phyloP scores from a whole-genome alignment of 768 basidiomycete genomes.

The Phylloporus sp. region DNA sequence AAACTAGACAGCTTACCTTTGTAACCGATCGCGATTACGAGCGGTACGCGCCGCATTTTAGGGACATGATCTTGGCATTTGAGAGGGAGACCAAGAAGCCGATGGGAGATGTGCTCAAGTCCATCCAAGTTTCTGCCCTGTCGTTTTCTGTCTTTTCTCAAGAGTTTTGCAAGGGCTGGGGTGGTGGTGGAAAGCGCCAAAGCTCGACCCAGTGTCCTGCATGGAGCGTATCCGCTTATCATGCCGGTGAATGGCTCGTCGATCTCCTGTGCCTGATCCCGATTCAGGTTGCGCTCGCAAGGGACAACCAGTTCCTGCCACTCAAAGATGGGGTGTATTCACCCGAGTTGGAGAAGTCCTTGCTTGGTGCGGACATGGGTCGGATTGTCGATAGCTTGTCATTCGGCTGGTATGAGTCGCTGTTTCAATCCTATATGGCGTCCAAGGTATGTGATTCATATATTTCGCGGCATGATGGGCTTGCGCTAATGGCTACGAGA shows the following conservation, averaged over 20 bases:
- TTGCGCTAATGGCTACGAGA: background rate
- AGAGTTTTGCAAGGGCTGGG: constrained; percentile 3
- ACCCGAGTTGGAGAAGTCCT: constrained; percentile 43
- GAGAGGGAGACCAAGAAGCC: constrained; percentile 52
- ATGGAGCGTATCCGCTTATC: constrained; percentile 37
- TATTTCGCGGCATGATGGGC: accelerated
- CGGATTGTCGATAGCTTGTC: constrained; percentile 51
- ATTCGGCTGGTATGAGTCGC: constrained; percentile 62
- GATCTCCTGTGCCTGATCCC: constrained; percentile 60
- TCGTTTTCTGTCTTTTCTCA: constrained; percentile 27
- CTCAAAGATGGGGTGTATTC: constrained; percentile 56
- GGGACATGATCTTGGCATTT: constrained; percentile 42
- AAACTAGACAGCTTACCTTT: constrained; percentile 38
- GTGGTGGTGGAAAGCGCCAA: background rate
- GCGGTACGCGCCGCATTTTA: constrained; percentile 41
- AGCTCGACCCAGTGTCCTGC: background rate
- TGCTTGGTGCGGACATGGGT: constrained; percentile 56
- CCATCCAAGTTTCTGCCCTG: constrained; percentile 33
- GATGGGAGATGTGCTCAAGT: constrained; percentile 40
- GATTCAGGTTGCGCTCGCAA: constrained; percentile 57
- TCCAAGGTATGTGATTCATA: constrained; percentile 37
- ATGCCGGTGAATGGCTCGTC: constrained; percentile 58
- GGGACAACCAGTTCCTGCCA: constrained; percentile 58
- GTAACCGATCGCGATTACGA: constrained; percentile 36
- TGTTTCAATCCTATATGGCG: constrained; percentile 60